A percentile compares a stretch with the other conserved stretches of the same genome.
Conservation (phyloP, 306 rosid genomes). For the Prunus mongolica region DNA sequence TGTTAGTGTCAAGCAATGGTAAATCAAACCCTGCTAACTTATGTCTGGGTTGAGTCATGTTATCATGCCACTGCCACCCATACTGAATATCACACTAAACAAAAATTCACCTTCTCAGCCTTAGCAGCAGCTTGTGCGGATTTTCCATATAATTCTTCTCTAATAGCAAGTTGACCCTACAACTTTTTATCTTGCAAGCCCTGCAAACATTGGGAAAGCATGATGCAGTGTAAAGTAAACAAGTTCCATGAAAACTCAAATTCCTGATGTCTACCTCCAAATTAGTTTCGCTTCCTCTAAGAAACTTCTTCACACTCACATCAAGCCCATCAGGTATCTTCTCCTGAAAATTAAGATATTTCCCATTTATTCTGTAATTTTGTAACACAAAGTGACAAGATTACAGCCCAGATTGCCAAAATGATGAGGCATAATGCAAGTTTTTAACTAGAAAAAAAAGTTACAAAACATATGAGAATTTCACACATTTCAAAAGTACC, state of each 20-base stretch:
- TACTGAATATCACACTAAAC: not conserved
- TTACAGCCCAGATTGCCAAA: not conserved
- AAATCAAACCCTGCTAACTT: no score
- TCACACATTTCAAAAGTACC: not conserved
- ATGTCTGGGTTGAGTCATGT: no score
- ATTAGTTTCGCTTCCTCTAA: slow-evolving; percentile 66
- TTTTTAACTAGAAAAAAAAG: not conserved
- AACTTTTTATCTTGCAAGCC: slow-evolving; percentile 66
- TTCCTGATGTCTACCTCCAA: slow-evolving; percentile 47
- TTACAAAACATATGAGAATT: not conserved
- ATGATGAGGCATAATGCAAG: not conserved
- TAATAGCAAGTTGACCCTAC: slow-evolving; percentile 59
- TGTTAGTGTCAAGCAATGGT: no score
- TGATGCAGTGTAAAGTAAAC: not conserved
- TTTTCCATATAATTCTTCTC: slow-evolving; percentile 55
- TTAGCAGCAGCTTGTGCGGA: slow-evolving; percentile 77
- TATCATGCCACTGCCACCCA: no score
- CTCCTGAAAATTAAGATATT: slow-evolving; percentile 43
- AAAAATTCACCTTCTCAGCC: slow-evolving; percentile 59
- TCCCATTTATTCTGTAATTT: not conserved
- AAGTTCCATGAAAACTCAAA: not conserved
- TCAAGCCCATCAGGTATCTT: slow-evolving; percentile 55
- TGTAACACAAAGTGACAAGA: not conserved
- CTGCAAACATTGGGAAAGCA: slow-evolving; percentile 30
- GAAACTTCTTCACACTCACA: slow-evolving; percentile 56